Conservation (phyloP, 805 yeast species). For the Saccharomycopsis sp. region DNA sequence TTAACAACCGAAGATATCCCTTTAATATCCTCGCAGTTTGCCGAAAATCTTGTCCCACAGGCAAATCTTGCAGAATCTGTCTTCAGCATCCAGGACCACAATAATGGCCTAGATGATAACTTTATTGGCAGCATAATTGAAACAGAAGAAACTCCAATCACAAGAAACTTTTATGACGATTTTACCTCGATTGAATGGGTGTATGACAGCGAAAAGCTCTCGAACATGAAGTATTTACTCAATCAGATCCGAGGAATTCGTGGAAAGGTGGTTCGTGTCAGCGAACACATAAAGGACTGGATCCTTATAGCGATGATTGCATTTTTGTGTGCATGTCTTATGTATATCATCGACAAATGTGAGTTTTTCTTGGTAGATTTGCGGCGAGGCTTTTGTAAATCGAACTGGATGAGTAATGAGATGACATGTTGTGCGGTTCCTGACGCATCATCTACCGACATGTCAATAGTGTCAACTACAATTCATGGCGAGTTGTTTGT, state of each 20-base stretch:
- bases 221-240: constrained; percentile 35
- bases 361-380: constrained; percentile 45
- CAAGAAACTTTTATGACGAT: constrained; percentile 45
- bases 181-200: constrained; percentile 60
- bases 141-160: background rate
- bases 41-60: background rate
- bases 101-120: constrained; percentile 3
- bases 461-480: constrained; percentile 4
- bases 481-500: constrained; percentile 9
- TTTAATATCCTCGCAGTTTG: background rate
- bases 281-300: constrained; percentile 43
- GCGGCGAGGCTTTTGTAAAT: constrained; percentile 44
- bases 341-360: constrained; percentile 40
- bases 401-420: constrained; percentile 39
- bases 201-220: constrained; percentile 39
- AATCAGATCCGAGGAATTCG: constrained; percentile 30
- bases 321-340: constrained; percentile 41
- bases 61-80: background rate
- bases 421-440: constrained; percentile 35
- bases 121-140: background rate
- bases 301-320: constrained; percentile 41
- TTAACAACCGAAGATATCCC: background rate
- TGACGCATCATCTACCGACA: background rate
- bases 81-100: background rate
- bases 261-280: constrained; percentile 28